phyloP scores from a whole-genome alignment of 2,329 filamentous ascomycete genomes.

The Metarhizium humberi region DNA sequence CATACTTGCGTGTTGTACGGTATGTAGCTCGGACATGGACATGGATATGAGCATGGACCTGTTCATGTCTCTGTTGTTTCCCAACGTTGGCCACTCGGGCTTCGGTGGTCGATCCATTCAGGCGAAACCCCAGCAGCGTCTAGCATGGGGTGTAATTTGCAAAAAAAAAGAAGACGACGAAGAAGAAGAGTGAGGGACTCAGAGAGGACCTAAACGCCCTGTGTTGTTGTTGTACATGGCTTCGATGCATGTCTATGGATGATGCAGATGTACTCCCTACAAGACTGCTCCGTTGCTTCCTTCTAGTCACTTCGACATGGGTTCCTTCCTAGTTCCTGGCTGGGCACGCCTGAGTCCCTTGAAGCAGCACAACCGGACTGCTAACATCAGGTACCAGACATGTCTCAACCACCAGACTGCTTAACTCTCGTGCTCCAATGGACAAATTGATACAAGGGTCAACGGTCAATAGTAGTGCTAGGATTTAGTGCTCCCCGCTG shows the following conservation, averaged over 20 bases:
- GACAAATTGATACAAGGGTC: too few species aligned
- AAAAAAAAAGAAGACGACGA: not conserved
- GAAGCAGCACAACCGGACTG: too few species aligned
- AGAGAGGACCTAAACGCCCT: too few species aligned
- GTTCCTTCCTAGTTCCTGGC: not conserved
- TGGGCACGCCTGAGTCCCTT: not conserved
- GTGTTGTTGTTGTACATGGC: not conserved
- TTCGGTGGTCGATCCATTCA: not conserved
- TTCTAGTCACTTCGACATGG: not conserved
- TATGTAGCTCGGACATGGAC: not conserved
- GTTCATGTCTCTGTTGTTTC: not conserved
- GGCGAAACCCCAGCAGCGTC: not conserved
- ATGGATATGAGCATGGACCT: not conserved
- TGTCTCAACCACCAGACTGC: too few species aligned
- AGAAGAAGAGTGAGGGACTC: too few species aligned
- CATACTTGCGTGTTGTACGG: not conserved
- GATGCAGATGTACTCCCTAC: not conserved
- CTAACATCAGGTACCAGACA: too few species aligned
- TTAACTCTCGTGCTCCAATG: too few species aligned
- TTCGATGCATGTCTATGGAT: not conserved
- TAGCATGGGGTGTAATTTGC: not conserved
- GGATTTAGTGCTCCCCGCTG: not conserved
- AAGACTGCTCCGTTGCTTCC: not conserved
- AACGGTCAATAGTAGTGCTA: not conserved
- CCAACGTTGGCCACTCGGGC: constrained; percentile 5